Percentiles rank a stretch among this genome's conserved stretches.
Evolutionary conservation across 2,329 filamentous ascomycete species (phyloP).

Genomic region (Cryphonectria carpinicola): DNA sequence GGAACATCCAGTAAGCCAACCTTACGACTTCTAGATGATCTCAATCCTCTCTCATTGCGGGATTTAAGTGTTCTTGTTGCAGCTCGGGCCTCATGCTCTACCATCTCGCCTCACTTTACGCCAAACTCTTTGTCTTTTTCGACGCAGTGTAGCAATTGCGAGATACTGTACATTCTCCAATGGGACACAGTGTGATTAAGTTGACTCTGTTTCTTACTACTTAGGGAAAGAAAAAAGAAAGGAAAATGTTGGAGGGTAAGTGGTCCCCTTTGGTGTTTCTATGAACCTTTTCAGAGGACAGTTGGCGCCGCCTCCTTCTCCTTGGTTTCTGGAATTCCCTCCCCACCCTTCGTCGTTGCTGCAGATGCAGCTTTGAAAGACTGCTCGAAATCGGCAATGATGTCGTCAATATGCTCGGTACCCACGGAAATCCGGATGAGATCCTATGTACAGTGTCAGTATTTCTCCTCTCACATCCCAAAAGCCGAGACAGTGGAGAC

Average conservation of each 20-base stretch:
- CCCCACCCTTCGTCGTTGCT: conserved; percentile 42
- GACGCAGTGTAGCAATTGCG: background rate
- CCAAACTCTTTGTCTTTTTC: background rate
- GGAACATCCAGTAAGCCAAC: background rate
- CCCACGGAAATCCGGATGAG: conserved; percentile 94
- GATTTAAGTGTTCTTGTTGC: background rate
- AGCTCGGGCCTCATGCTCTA: background rate
- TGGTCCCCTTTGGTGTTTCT: background rate
- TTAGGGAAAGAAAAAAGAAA: background rate
- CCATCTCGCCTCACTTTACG: background rate
- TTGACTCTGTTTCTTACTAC: background rate
- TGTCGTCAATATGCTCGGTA: conserved; percentile 96
- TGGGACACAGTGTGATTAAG: background rate
- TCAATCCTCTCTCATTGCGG: too few relatives aligned
- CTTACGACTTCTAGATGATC: background rate
- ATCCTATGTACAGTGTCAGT: conserved; percentile 56
- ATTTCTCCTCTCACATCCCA: too few relatives aligned
- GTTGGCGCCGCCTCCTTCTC: conserved; percentile 43
- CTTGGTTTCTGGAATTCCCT: conserved; percentile 39
- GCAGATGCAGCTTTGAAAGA: conserved; percentile 70
- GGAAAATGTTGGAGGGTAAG: background rate
- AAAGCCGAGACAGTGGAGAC: background rate
- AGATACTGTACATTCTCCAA: background rate
- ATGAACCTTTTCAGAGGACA: conserved; percentile 38
- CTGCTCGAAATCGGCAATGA: conserved; percentile 94